Percentiles rank a stretch among this genome's conserved stretches.
Conservation (phyloP, 2,329 filamentous ascomycete genomes). For the Teratosphaeria nubilosa region DNA sequence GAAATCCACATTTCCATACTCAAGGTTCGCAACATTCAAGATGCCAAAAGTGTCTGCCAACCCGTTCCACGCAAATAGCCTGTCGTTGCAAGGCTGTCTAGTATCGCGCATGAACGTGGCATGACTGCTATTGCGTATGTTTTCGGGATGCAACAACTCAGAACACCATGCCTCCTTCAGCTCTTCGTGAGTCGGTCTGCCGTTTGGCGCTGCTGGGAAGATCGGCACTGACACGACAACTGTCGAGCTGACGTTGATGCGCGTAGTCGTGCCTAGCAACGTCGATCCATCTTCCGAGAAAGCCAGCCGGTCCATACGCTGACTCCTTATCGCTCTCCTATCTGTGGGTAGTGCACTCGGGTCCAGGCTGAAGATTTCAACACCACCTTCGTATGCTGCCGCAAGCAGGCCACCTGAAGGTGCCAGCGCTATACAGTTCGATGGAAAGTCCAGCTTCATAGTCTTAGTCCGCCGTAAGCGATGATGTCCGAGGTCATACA, state of each 20-base stretch:
- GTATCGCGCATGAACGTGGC: constrained; percentile 26
- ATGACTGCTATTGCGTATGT: constrained; percentile 29
- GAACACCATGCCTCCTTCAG: constrained; percentile 30
- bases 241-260: constrained; percentile 26
- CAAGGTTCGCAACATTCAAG: constrained; percentile 23
- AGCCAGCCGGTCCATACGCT: constrained; percentile 24
- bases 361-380: constrained; percentile 71
- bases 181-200: constrained; percentile 25
- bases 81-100: constrained; percentile 21
- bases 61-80: constrained; percentile 28
- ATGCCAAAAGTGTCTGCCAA: constrained; percentile 28
- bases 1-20: constrained; percentile 28
- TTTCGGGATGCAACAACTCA: constrained; percentile 27
- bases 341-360: constrained; percentile 40
- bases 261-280: constrained; percentile 27
- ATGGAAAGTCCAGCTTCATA: constrained; percentile 66
- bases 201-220: constrained; percentile 21
- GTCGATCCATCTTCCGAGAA: constrained; percentile 29
- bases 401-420: constrained; percentile 72
- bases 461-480: constrained; percentile 58
- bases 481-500: constrained; percentile 58
- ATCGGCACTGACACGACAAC: constrained; percentile 27
- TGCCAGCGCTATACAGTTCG: constrained; percentile 69
- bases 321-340: constrained; percentile 25
- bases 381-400: constrained; percentile 76